phyloP scores from a whole-genome alignment of 1,139 yeast species.

The Geotrichum citri-aurantii region DNA sequence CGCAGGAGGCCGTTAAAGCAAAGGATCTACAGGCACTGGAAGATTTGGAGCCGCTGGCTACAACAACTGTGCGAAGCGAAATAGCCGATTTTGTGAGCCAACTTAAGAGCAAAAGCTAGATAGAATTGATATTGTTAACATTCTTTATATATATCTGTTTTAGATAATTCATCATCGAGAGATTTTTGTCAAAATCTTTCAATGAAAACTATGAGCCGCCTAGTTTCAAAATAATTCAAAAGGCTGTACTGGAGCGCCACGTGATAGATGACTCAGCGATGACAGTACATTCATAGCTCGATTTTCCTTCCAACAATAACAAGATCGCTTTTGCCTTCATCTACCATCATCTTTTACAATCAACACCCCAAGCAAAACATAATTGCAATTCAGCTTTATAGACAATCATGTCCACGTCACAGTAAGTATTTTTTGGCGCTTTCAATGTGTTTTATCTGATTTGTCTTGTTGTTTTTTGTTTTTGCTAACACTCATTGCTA shows the following conservation, averaged over 20 bases:
- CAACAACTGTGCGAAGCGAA: slow-evolving; percentile 31
- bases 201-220: neutral
- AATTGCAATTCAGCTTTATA: neutral
- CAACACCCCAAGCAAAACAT: neutral
- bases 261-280: neutral
- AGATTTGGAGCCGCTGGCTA: slow-evolving; percentile 35
- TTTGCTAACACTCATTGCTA: slow-evolving; percentile 12
- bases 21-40: slow-evolving; percentile 47
- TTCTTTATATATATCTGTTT: too few species aligned
- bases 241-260: neutral
- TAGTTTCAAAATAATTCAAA: neutral
- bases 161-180: too few species aligned
- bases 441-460: neutral
- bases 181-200: neutral
- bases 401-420: slow-evolving; percentile 18
- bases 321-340: neutral
- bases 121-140: too few species aligned
- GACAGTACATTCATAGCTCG: neutral
- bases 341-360: neutral
- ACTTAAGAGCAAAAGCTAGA: slow-evolving; percentile 22
- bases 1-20: slow-evolving; percentile 52
- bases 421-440: slow-evolving; percentile 17
- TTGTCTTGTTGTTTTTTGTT: neutral
- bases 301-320: neutral
- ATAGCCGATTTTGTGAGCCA: slow-evolving; percentile 33